Evolutionary conservation across 2,329 filamentous ascomycete genomes (phyloP).

Genomic region (Fusarium albosuccineum): DNA sequence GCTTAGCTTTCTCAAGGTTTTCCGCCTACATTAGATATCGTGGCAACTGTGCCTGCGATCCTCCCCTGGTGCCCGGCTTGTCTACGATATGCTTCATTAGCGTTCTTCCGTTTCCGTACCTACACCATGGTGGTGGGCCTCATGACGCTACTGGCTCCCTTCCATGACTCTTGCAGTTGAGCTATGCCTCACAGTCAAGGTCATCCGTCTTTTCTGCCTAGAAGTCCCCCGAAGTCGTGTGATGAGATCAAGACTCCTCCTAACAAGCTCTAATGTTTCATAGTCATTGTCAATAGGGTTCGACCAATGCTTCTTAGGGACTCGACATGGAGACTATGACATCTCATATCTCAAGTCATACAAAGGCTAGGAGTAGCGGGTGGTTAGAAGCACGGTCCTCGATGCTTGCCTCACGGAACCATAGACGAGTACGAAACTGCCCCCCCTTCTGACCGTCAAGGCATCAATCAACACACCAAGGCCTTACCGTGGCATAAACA

Average conservation of each 20-base stretch:
- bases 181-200: not conserved
- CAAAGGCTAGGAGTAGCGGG: too few relatives aligned
- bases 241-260: not conserved
- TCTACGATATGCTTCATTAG: constrained; percentile 9
- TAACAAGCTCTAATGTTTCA: constrained; percentile 6
- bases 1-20: constrained; percentile 7
- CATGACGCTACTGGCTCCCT: not conserved
- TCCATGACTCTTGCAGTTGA: constrained; percentile 3
- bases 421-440: not conserved
- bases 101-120: constrained; percentile 22
- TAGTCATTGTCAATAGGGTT: constrained; percentile 10
- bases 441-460: not conserved
- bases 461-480: not conserved
- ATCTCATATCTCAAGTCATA: not conserved
- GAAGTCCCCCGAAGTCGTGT: not conserved
- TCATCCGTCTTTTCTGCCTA: not conserved
- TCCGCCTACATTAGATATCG: not conserved
- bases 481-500: not conserved
- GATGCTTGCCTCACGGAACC: too few relatives aligned
- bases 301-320: not conserved
- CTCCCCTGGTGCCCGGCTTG: constrained; percentile 8
- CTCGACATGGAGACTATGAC: not conserved
- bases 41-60: constrained; percentile 1
- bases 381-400: too few relatives aligned
- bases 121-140: constrained; percentile 4